A percentile compares a stretch with the other conserved stretches of the same genome.
Evolutionary conservation across 176 grass and related monocot genomes (phyloP).

Genomic region (Neostapfia colusana): DNA sequence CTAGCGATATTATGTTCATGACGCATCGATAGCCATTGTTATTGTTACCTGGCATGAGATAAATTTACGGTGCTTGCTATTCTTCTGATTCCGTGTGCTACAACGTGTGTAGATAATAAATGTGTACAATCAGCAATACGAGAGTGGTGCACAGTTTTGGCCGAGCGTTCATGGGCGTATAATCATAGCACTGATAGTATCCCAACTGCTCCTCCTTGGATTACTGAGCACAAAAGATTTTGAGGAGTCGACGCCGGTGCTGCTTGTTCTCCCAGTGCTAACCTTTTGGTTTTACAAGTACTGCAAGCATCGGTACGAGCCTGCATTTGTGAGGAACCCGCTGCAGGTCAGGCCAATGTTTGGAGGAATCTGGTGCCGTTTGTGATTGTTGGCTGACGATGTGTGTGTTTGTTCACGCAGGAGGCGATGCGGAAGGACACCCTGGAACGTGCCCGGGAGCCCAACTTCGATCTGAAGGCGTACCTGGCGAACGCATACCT

Average conservation of each 20-base stretch:
- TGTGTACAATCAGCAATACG: slow-evolving; percentile 92
- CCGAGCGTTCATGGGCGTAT: slow-evolving; percentile 84
- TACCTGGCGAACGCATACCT: slow-evolving; percentile 69
- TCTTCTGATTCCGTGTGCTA: not conserved
- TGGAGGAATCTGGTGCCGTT: too few relatives aligned
- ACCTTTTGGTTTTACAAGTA: slow-evolving; percentile 82
- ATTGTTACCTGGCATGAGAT: not conserved
- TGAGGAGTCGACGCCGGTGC: slow-evolving; percentile 56
- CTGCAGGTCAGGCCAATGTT: slow-evolving; percentile 65
- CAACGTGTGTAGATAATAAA: slow-evolving; percentile 75
- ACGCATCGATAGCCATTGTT: too few relatives aligned
- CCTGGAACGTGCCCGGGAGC: slow-evolving; percentile 79
- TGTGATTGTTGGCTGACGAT: too few relatives aligned
- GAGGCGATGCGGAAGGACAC: slow-evolving; percentile 99
- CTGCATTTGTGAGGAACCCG: slow-evolving; percentile 82
- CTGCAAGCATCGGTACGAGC: slow-evolving; percentile 74
- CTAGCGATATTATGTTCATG: too few relatives aligned
- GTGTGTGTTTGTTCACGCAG: slow-evolving; percentile 14
- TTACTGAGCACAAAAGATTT: slow-evolving; percentile 64
- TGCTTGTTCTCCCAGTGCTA: slow-evolving; percentile 78
- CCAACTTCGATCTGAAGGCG: slow-evolving; percentile 71
- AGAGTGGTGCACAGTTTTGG: slow-evolving; percentile 87
- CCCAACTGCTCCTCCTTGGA: slow-evolving; percentile 85
- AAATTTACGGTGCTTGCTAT: too few relatives aligned
- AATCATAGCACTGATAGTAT: slow-evolving; percentile 66